Conservation (phyloP, 2,329 filamentous ascomycete species). For the Colletotrichum sp. region DNA sequence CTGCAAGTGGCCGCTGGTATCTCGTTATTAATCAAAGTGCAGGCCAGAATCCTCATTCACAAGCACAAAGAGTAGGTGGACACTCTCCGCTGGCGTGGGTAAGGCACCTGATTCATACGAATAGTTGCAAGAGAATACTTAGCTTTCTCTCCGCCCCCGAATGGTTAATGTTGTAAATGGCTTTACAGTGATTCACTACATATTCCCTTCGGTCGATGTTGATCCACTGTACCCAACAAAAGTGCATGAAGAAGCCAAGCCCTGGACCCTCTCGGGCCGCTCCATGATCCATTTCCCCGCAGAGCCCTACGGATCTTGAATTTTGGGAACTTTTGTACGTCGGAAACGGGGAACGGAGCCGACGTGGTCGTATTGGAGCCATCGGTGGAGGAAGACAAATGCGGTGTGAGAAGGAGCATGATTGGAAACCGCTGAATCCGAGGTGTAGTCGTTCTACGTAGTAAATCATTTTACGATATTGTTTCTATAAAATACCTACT, state of each 20-base stretch:
- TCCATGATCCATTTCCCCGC: not conserved
- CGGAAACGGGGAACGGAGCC: not conserved
- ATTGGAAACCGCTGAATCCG: accelerated
- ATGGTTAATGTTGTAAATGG: too few relatives aligned
- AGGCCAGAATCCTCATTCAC: not conserved
- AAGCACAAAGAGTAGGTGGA: too few relatives aligned
- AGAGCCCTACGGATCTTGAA: not conserved
- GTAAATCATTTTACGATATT: accelerated
- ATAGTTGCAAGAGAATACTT: too few relatives aligned
- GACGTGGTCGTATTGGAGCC: too few relatives aligned
- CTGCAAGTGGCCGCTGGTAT: not conserved
- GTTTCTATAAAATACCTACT: too few relatives aligned
- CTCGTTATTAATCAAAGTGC: not conserved
- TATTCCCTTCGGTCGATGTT: accelerated
- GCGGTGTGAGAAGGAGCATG: too few relatives aligned
- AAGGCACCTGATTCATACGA: too few relatives aligned
- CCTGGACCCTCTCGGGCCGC: not conserved
- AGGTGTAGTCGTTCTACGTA: too few relatives aligned
- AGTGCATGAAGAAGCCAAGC: not conserved
- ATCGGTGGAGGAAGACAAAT: too few relatives aligned
- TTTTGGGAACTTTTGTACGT: not conserved
- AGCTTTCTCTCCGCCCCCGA: too few relatives aligned
- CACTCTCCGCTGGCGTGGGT: too few relatives aligned
- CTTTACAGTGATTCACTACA: not conserved
- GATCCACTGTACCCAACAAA: not conserved